phyloP scores from a whole-genome alignment of 495 filamentous ascomycete species.

The Podospora comata region DNA sequence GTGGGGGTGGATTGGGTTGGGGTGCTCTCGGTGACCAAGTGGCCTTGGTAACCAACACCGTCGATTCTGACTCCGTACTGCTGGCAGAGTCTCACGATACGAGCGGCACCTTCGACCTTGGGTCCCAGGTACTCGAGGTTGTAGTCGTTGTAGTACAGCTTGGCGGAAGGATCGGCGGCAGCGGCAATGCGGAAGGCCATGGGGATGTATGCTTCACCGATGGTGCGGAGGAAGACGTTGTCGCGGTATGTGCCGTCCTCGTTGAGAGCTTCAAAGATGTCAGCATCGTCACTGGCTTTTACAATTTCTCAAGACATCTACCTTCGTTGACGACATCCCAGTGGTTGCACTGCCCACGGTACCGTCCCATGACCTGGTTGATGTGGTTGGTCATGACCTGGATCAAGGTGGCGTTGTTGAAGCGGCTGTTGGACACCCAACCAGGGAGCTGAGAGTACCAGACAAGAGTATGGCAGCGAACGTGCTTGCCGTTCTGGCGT shows the following conservation, averaged over 20 bases:
- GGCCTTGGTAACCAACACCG: slow-evolving; percentile 57
- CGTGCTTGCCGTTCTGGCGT: slow-evolving; percentile 49
- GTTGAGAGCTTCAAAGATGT: slow-evolving; percentile 24
- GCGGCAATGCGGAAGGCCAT: slow-evolving; percentile 48
- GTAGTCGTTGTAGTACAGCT: slow-evolving; percentile 68
- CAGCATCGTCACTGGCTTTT: neutral
- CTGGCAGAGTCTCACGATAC: slow-evolving; percentile 48
- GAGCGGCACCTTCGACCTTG: slow-evolving; percentile 47
- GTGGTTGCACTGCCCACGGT: slow-evolving; percentile 47
- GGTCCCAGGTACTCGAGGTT: slow-evolving; percentile 55
- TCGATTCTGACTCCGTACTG: slow-evolving; percentile 53
- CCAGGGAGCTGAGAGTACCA: slow-evolving; percentile 60
- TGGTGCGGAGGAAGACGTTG: slow-evolving; percentile 39
- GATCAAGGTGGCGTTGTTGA: slow-evolving; percentile 52
- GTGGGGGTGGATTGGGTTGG: slow-evolving; percentile 39
- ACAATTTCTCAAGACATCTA: neutral
- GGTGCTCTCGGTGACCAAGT: slow-evolving; percentile 54
- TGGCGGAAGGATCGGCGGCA: slow-evolving; percentile 33
- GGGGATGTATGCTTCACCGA: slow-evolving; percentile 47
- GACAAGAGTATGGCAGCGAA: slow-evolving; percentile 60
- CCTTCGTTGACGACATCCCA: slow-evolving; percentile 59
- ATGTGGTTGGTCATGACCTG: slow-evolving; percentile 47
- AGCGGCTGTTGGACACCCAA: slow-evolving; percentile 51
- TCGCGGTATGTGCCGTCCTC: slow-evolving; percentile 43
- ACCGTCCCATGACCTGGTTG: slow-evolving; percentile 51